phyloP scores from a whole-genome alignment of 169 alveolate species.

The Fabrea salina region DNA sequence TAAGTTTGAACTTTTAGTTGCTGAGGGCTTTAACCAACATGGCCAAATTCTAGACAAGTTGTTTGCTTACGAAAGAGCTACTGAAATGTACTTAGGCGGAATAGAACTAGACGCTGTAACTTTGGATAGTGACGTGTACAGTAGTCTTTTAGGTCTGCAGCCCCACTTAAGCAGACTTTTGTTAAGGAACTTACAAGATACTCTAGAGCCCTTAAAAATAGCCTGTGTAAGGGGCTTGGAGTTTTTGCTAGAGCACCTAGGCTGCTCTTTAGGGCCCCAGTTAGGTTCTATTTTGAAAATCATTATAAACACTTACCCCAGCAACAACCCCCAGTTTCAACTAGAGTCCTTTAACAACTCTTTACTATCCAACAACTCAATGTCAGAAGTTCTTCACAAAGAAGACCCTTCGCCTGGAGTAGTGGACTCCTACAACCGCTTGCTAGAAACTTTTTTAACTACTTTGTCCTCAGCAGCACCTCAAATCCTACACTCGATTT shows the following conservation, averaged over 20 bases:
- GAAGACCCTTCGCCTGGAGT: conserved; percentile 10
- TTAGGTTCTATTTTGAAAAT: background rate
- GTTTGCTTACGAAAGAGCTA: conserved; percentile 23
- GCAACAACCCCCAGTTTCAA: too few relatives aligned
- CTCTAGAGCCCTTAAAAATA: conserved; percentile 48
- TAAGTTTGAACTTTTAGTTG: conserved; percentile 31
- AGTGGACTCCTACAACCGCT: conserved; percentile 39
- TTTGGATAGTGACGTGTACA: conserved; percentile 27
- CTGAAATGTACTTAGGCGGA: conserved; percentile 31
- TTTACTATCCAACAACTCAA: background rate
- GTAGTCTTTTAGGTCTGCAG: conserved; percentile 32
- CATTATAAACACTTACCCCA: conserved; percentile 27
- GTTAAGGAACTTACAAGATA: conserved; percentile 36
- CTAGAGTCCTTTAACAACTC: conserved; percentile 28
- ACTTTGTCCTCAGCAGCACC: conserved; percentile 50
- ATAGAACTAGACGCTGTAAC: background rate
- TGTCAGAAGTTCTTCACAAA: background rate
- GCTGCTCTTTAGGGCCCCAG: conserved; percentile 50
- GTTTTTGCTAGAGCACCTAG: conserved; percentile 53
- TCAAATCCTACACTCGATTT: conserved; percentile 25
- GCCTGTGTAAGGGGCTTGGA: conserved; percentile 47
- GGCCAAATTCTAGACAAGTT: conserved; percentile 30
- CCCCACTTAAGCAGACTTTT: conserved; percentile 52
- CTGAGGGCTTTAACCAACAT: conserved; percentile 37
- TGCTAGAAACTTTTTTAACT: conserved; percentile 46